phyloP scores from a whole-genome alignment of 1,284 basidiomycete species.

The Hymenochaete sp. region DNA sequence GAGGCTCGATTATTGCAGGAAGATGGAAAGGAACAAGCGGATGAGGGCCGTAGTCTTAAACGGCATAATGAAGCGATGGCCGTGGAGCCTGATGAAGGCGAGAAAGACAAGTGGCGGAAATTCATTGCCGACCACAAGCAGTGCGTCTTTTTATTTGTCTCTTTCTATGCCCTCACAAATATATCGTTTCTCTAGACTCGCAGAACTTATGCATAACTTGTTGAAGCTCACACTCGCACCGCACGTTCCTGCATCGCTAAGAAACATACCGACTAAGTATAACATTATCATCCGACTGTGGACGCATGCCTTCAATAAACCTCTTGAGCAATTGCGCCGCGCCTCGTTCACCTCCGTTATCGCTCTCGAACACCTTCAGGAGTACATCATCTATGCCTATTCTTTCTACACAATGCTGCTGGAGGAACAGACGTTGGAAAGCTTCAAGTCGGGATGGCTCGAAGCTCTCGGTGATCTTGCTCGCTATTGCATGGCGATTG shows the following conservation, averaged over 20 bases:
- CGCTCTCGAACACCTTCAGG: constrained; percentile 70
- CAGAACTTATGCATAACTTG: constrained; percentile 83
- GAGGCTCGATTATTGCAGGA: constrained; percentile 67
- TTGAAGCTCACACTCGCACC: constrained; percentile 82
- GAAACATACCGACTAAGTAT: constrained; percentile 86
- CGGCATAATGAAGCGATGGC: constrained; percentile 28
- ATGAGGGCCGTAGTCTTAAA: constrained; percentile 46
- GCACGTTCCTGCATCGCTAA: constrained; percentile 77
- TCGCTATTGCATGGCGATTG: constrained; percentile 91
- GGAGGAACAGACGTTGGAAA: constrained; percentile 67
- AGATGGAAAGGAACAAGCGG: constrained; percentile 40
- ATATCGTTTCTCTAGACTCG: constrained; percentile 46
- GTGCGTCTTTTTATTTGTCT: constrained; percentile 32
- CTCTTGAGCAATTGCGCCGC: constrained; percentile 84
- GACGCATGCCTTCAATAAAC: constrained; percentile 84
- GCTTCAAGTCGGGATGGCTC: constrained; percentile 82
- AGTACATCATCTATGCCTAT: constrained; percentile 94
- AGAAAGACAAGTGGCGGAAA: constrained; percentile 57
- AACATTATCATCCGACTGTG: constrained; percentile 92
- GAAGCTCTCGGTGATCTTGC: constrained; percentile 96
- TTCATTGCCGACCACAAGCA: constrained; percentile 63
- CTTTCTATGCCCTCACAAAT: constrained; percentile 11
- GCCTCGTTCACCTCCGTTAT: constrained; percentile 58
- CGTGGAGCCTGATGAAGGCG: constrained; percentile 45
- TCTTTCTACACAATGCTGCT: constrained; percentile 86